A percentile compares a stretch with the other conserved stretches of the same genome.
Evolutionary conservation across 805 yeast species (phyloP).

Genomic region (Wickerhamomyces xylosicus): DNA sequence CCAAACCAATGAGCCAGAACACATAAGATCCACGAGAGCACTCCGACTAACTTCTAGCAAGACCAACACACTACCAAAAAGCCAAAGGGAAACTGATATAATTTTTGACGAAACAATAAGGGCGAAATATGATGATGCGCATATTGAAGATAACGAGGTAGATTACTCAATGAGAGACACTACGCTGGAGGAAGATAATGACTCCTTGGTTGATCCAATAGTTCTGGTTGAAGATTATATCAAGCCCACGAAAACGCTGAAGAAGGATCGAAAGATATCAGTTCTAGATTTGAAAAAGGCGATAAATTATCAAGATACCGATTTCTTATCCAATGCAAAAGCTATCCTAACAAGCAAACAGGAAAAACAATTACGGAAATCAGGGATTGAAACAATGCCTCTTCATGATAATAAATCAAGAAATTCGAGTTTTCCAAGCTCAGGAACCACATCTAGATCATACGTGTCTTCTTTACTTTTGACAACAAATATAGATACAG

Average conservation of each 20-base stretch:
- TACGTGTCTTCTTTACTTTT: neutral
- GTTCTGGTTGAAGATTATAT: slow-evolving; percentile 52
- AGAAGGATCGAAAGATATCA: slow-evolving; percentile 20
- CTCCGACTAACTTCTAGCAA: too few relatives aligned
- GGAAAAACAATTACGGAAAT: neutral
- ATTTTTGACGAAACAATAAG: slow-evolving; percentile 4
- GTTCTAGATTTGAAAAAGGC: slow-evolving; percentile 24
- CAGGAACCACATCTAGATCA: slow-evolving; percentile 3
- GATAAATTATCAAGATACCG: slow-evolving; percentile 4
- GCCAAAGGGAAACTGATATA: too few relatives aligned
- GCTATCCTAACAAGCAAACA: neutral
- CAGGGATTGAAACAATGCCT: neutral
- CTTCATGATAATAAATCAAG: neutral
- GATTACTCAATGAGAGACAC: neutral
- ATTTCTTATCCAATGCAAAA: neutral
- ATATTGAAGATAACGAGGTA: slow-evolving; percentile 13
- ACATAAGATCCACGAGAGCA: too few relatives aligned
- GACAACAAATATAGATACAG: neutral
- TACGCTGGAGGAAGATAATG: neutral
- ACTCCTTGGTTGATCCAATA: slow-evolving; percentile 16
- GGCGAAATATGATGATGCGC: slow-evolving; percentile 4
- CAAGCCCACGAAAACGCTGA: slow-evolving; percentile 13
- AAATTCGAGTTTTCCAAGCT: slow-evolving; percentile 1
- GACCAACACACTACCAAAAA: too few relatives aligned
- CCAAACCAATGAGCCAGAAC: neutral